Evolutionary conservation across 495 filamentous ascomycete genomes (phyloP).

Genomic region (Annulohypoxylon nitens): DNA sequence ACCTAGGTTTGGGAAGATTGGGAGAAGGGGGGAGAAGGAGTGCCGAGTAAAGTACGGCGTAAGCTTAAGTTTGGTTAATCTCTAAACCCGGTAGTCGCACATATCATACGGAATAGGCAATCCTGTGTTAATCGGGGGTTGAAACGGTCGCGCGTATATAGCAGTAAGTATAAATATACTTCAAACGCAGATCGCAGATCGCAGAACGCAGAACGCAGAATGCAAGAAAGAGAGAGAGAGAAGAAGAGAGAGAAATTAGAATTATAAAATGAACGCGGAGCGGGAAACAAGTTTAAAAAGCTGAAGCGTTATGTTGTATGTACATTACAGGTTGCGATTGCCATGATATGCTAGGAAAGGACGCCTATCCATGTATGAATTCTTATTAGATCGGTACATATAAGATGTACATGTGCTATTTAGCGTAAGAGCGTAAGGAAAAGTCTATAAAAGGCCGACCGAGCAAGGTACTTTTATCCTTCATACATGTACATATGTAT

Average conservation of each 20-base stretch:
- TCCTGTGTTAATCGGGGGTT: not conserved
- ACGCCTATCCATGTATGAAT: conserved; percentile 28
- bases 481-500: conserved; percentile 8
- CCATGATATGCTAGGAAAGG: conserved; percentile 13
- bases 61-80: conserved; percentile 18
- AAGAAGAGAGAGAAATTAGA: conserved; percentile 7
- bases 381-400: conserved; percentile 20
- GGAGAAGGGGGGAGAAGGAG: not conserved
- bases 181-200: not conserved
- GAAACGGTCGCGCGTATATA: conserved; percentile 8
- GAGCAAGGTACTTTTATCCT: conserved; percentile 32
- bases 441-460: conserved; percentile 31
- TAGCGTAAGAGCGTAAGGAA: conserved; percentile 10
- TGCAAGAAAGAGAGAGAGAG: not conserved
- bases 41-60: conserved; percentile 14
- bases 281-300: conserved; percentile 15
- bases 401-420: not conserved
- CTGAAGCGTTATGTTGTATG: not conserved
- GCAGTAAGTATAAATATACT: conserved; percentile 1
- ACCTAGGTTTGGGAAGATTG: not conserved
- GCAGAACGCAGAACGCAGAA: not conserved
- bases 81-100: conserved; percentile 15
- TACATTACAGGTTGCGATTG: conserved; percentile 13
- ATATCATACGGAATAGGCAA: conserved; percentile 19
- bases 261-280: conserved; percentile 11